Evolutionary conservation across 805 yeast species (phyloP), one percentile per base, ranked within the genome.

Genomic region (Wickerhamomyces chambardii): DNA sequence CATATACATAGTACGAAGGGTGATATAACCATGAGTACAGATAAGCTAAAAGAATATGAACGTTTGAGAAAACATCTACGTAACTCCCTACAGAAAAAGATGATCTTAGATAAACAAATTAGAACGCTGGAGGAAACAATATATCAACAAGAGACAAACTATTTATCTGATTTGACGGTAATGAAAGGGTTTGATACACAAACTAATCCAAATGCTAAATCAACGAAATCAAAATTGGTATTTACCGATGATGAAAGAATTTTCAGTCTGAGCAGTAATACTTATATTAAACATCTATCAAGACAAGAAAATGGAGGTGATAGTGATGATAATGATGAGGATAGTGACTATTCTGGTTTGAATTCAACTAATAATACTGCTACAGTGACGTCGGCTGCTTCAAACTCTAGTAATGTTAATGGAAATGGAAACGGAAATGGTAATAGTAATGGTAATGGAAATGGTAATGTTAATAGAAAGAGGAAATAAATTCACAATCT

Each of bases 141-240:
- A 6, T 87, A 76, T 59, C 80, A 76, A 32, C 75, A 75, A 44
- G 97, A 89, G 51, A 76, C 81, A 9, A 72, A 74, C 12, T 89
- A 89, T 52, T 72, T 89, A 32, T 73, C 80, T 21, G 87, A 82
- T 35, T 75, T 21, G 56, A 66, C 21, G 89, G 96, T 0, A 89
- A 85, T 86, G n/a, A 81, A 82, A 43, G 97, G 97, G 2, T 89
- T 87, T 48, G 96, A 89, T 33, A 81, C 75, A 46, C 82, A 84
- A 50, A 67, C 79, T 33, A 83, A 81, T 44, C 57, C 62, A 18
- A 49, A 59, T 4, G 30, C 49, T 0, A 43, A 37, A 36, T 53
- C 58, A 29, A 42, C 50, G 35, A 47, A 52, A 57, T 67, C 70
- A 50, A 65, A 75, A 58, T 61, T 71, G 39, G 53, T 66, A 34